Evolutionary conservation across 257 asterid species (phyloP).

Genomic region (Cruciata laevipes): DNA sequence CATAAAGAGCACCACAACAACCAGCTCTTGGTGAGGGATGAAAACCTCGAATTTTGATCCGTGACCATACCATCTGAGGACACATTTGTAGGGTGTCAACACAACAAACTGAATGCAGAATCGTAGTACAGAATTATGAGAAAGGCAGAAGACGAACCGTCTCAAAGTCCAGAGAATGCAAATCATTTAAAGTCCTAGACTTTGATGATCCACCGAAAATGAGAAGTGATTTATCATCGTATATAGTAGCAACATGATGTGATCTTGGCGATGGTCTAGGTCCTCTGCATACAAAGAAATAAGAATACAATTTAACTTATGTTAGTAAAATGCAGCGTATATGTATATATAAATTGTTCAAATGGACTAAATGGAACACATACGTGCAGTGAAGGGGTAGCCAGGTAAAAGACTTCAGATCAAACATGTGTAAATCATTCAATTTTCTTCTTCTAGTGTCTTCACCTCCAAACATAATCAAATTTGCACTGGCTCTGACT

Average conservation of each 20-base stretch:
- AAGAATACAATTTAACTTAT: slow-evolving; percentile 1
- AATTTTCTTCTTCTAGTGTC: slow-evolving; percentile 71
- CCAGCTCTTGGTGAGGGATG: slow-evolving; percentile 99
- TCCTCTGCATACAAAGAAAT: slow-evolving; percentile 51
- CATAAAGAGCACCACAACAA: slow-evolving; percentile 89
- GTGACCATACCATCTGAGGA: slow-evolving; percentile 92
- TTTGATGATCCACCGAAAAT: slow-evolving; percentile 90
- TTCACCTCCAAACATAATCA: slow-evolving; percentile 95
- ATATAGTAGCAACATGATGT: slow-evolving; percentile 82
- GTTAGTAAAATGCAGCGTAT: neutral
- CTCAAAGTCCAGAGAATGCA: slow-evolving; percentile 89
- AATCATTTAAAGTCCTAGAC: slow-evolving; percentile 84
- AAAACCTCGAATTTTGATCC: slow-evolving; percentile 73
- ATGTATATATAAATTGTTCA: neutral
- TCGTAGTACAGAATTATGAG: neutral
- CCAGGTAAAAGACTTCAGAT: slow-evolving; percentile 91
- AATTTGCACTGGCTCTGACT: slow-evolving; percentile 72
- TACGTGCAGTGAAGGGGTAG: slow-evolving; percentile 99
- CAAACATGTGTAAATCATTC: slow-evolving; percentile 95
- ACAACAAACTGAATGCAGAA: neutral
- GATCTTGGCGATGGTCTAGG: slow-evolving; percentile 88
- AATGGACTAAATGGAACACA: slow-evolving; percentile 19
- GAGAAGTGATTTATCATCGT: slow-evolving; percentile 74
- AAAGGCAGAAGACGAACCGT: slow-evolving; percentile 47
- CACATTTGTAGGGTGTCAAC: slow-evolving; percentile 14